Evolutionary conservation across 179 eudicot species (phyloP), one percentile per base, ranked within the genome.

Genomic region (Silene coronaria): DNA sequence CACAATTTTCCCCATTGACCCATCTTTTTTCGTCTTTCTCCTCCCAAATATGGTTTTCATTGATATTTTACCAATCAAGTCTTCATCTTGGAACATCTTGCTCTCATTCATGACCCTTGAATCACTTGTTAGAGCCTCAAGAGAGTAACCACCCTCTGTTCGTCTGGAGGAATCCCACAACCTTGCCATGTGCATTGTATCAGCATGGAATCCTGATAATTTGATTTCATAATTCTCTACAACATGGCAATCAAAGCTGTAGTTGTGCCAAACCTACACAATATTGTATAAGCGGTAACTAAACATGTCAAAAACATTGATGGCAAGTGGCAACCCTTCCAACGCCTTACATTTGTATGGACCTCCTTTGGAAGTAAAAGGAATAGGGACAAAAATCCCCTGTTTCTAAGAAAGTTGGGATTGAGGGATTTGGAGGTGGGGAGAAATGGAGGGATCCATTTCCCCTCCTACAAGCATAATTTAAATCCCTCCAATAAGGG

Each of bases 181-280:
- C 27, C 97, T 96, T 67, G 99, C 99, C 97, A 96, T 89, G 83
- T 96, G 99, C 99, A 96, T 93, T 30, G 99, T 96, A 81, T 96
- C 99, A 80, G 98, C 99, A 84, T 86, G 91, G 85, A 96, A 93
- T 65, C 98, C 99, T 76, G 88, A 82, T 13, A 88, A 67, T 76
- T 85, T 88, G 27, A 96, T 77, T 65, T 96, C 99, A 74, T 91
- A 88, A 80, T 93, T 96, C 79, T 91, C 90, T 81, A 96, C 46
- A 51, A 96, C 81, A 77, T 96, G 99, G 86, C 87, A 87, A 81
- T 96, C 99, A 84, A 96, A 96, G 87, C 99, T 96, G 84, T 93
- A 96, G 79, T 96, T 96, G 86, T 96, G 99, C 99, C 99, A 96
- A 22, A 96, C 99, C 99, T 96, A 82, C 81, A 88, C 32, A 83